These are phyloP conservation scores for Leishmania mexicana DNA, from an alignment of 208 protist genomes.

Conservation along the genomic window DNA sequence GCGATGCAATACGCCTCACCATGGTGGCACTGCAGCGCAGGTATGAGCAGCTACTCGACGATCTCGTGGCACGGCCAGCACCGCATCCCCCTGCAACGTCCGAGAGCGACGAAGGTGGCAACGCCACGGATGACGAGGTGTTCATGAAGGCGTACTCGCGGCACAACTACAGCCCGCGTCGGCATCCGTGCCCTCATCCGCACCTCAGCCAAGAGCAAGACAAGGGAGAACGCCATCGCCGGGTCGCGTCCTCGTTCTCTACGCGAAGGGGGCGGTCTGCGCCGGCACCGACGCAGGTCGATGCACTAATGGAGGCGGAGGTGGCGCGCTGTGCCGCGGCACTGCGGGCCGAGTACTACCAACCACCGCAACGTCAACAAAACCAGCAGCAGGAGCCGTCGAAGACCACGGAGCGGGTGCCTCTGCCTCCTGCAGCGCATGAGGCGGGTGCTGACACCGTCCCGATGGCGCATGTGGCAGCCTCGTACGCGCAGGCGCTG, in stretches of 20 bases:
- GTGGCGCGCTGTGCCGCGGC: slow-evolving; percentile 16
- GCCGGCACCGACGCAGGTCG: not conserved
- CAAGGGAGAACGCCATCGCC: not conserved
- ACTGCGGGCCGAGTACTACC: slow-evolving; percentile 36
- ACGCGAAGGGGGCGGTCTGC: not conserved
- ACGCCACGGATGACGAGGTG: not conserved
- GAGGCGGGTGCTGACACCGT: not conserved
- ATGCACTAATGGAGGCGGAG: not conserved
- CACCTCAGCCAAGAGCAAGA: not conserved
- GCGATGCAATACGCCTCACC: not conserved
- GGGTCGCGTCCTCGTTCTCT: not conserved
- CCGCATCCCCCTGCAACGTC: not conserved
- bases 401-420: not conserved
- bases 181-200: not conserved
- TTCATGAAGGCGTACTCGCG: not conserved
- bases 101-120: not conserved
- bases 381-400: not conserved
- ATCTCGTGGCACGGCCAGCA: not conserved
- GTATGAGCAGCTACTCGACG: slow-evolving; percentile 33
- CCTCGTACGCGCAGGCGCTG: slow-evolving; percentile 18
- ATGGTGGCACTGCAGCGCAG: slow-evolving; percentile 18
- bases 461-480: not conserved
- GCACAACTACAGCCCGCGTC: not conserved
- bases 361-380: not conserved
- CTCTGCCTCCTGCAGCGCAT: not conserved